Percentiles rank a stretch among this genome's conserved stretches.
phyloP scores from a whole-genome alignment of 495 filamentous ascomycete species.

The Penicillium atrosanguineum region DNA sequence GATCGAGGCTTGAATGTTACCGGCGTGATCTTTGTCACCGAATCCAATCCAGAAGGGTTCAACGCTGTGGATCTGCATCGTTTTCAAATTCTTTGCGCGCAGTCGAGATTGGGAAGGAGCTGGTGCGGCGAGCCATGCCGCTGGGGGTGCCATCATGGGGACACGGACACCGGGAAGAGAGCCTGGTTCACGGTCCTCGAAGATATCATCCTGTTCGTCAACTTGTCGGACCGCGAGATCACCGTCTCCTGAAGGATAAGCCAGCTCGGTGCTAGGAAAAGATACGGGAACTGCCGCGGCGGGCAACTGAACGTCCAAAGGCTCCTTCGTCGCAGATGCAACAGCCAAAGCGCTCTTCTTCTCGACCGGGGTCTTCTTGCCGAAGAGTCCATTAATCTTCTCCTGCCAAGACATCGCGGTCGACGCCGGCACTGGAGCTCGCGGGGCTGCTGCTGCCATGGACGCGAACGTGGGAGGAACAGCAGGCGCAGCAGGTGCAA shows the following conservation, averaged over 20 bases:
- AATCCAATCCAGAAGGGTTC: conserved; percentile 33
- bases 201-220: conserved; percentile 76
- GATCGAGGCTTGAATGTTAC: conserved; percentile 32
- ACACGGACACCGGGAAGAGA: conserved; percentile 69
- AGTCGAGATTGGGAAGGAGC: conserved; percentile 30
- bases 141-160: conserved; percentile 57
- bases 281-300: conserved; percentile 57
- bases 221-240: conserved; percentile 57
- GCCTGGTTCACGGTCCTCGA: conserved; percentile 79
- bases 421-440: conserved; percentile 14
- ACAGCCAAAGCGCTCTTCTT: conserved; percentile 54
- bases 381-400: conserved; percentile 68
- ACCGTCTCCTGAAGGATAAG: conserved; percentile 32
- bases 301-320: conserved; percentile 53
- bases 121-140: conserved; percentile 48
- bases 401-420: conserved; percentile 64
- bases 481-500: conserved; percentile 40
- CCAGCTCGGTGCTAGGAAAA: conserved; percentile 44
- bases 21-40: conserved; percentile 36
- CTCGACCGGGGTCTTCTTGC: conserved; percentile 52
- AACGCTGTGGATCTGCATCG: conserved; percentile 40
- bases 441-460: conserved; percentile 48
- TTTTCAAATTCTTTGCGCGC: conserved; percentile 35
- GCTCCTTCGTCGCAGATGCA: conserved; percentile 57
- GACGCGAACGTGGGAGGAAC: conserved; percentile 53